Conservation (phyloP, 805 yeast species). For the Monosporozyma yasuniensis region DNA sequence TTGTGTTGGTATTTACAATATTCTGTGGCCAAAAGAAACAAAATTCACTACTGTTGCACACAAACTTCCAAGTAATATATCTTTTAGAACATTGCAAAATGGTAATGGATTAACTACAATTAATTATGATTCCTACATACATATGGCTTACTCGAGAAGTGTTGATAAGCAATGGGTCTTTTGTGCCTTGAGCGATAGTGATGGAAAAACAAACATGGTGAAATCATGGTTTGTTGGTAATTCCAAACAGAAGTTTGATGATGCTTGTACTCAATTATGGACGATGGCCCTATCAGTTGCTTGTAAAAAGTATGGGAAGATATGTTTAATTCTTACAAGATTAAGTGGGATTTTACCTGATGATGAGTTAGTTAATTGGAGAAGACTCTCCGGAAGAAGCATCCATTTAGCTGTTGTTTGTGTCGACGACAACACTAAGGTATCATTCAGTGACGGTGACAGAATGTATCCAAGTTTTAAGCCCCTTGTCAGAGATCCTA, state of each 20-base stretch:
- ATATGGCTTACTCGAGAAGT: constrained; percentile 78
- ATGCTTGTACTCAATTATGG: constrained; percentile 62
- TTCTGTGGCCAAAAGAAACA: constrained; percentile 30
- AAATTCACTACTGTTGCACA: constrained; percentile 34
- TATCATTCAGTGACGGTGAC: constrained; percentile 28
- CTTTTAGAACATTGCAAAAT: constrained; percentile 36
- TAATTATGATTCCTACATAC: constrained; percentile 60
- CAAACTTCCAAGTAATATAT: constrained; percentile 36
- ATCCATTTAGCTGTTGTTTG: constrained; percentile 62
- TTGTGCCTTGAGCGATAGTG: constrained; percentile 85
- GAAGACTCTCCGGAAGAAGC: constrained; percentile 52
- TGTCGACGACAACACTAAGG: constrained; percentile 50
- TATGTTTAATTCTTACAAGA: constrained; percentile 57
- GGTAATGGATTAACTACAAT: constrained; percentile 15
- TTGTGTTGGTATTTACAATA: constrained; percentile 49
- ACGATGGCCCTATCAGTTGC: constrained; percentile 42
- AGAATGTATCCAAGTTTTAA: constrained; percentile 29
- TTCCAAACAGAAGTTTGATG: constrained; percentile 36
- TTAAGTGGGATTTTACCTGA: constrained; percentile 69
- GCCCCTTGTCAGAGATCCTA: constrained; percentile 26
- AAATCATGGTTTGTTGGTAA: constrained; percentile 53
- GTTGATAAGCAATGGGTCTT: constrained; percentile 75
- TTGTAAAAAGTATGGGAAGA: constrained; percentile 38
- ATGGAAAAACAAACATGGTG: constrained; percentile 52
- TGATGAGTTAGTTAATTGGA: constrained; percentile 75